Base-by-base conservation (phyloP, 2,329 filamentous ascomycete species). In the Elsinoe fawcettii region DNA sequence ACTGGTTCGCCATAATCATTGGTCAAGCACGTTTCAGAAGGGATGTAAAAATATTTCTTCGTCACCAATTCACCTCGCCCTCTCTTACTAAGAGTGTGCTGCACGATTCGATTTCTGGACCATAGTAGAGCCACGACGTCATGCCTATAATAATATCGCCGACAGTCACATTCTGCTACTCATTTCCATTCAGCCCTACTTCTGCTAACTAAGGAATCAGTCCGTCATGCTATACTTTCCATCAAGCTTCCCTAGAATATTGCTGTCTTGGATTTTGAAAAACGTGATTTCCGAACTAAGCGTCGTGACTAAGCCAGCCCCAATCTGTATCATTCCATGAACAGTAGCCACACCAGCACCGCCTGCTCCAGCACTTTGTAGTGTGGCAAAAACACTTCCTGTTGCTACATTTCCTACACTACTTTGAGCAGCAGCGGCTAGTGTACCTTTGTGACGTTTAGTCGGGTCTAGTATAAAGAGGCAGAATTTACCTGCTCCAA, bases 321-420 rank as follows among this genome's bases (percentile, higher is more conserved):
- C 37, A 43, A 43, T 43, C 37, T 43, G 37, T 43, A 43, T 43
- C 12, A 20, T 16, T 43, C 37, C 37, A 43, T 43, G n/a, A 16
- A 43, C 18, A 43, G 37, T 16, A 43, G 37, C 37, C 18, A 43
- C n/a, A 20, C 37, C 37, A 20, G 18, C 14, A 43, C 37, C 37
- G 37, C 37, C 37, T 43, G 37, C 37, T 43, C 37, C 37, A 43
- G 37, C 37, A 43, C 37, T 43, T 20, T 43, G 37, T 43, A 43
- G 37, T 43, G 37, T 43, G 37, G 37, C 37, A 43, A 43, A 43
- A 20, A 43, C 37, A 43, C 37, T 43, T 43, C 37, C 37, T 43
- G 37, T 16, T 43, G 37, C 37, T 43, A 43, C 37, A 43, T 43
- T 43, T 43, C 37, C 37, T 16, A 43, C 6, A 3, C 14, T 43